Percentiles rank a stretch among this genome's conserved stretches.
Evolutionary conservation across 345 rosid genomes (phyloP).

Genomic region (Dimocarpus longan): DNA sequence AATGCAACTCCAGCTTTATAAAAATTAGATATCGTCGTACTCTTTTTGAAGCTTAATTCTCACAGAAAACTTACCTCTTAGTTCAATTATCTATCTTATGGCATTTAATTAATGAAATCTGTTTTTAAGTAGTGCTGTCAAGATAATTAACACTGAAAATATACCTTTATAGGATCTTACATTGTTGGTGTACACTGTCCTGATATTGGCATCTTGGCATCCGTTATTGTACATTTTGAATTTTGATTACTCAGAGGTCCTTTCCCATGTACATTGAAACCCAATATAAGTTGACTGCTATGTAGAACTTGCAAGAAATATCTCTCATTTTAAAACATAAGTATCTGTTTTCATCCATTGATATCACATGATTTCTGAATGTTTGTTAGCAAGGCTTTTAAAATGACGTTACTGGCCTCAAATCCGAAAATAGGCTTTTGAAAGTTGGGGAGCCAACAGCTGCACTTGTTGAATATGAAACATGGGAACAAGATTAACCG

Average conservation of each 20-base stretch:
- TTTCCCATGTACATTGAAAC: not conserved
- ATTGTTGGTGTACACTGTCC: not conserved
- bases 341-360: not conserved
- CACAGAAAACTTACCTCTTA: not conserved
- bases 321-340: not conserved
- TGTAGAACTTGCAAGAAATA: not conserved
- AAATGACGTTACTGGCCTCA: not conserved
- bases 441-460: slow-evolving; percentile 5
- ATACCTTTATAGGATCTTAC: not conserved
- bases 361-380: not conserved
- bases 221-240: not conserved
- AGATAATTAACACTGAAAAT: not conserved
- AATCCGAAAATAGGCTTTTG: not conserved
- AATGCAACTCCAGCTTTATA: not conserved
- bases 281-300: not conserved
- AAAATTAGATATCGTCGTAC: not conserved
- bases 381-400: not conserved
- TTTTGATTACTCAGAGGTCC: not conserved
- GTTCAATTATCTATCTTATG: not conserved
- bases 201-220: not conserved
- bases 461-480: not conserved
- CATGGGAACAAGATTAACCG: not conserved
- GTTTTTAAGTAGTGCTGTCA: not conserved
- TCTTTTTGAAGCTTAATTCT: not conserved
- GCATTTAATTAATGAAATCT: not conserved